These are phyloP conservation scores for Cordia subcordata DNA, from an alignment of 257 asterid species.

Conservation along the genomic window DNA sequence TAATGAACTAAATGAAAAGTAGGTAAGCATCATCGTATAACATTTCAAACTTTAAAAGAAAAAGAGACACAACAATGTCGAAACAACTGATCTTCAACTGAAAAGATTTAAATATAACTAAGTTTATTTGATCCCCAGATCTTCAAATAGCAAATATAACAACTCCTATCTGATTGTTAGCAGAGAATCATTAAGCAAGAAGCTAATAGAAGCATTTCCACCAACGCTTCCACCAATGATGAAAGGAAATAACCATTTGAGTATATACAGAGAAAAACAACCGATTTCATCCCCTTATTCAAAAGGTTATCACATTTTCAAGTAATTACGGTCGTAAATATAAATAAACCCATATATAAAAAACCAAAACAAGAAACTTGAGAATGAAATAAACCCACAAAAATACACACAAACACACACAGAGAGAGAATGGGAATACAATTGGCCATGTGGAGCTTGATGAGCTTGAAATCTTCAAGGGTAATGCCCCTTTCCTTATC, in stretches of 20 bases:
- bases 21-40: too few species aligned
- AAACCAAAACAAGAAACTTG: too few species aligned
- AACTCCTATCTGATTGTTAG: not conserved
- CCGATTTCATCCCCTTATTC: not conserved
- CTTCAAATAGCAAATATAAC: not conserved
- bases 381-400: not conserved
- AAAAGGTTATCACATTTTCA: too few species aligned
- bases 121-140: not conserved
- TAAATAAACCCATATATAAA: not conserved
- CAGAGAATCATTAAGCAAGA: not conserved
- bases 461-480: conserved; percentile 83
- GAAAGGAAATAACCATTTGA: too few species aligned
- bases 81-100: not conserved
- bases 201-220: too few species aligned
- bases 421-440: conserved; percentile 30
- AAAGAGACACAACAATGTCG: too few species aligned
- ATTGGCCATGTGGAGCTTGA: conserved; percentile 77
- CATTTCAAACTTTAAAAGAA: not conserved
- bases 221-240: too few species aligned
- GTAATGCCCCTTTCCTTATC: conserved; percentile 86
- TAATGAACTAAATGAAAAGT: too few species aligned
- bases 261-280: too few species aligned
- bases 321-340: not conserved
- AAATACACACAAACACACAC: too few species aligned
- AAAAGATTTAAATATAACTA: not conserved